Conservation (phyloP, 306 rosid species). For the Cucurbita maxima region DNA sequence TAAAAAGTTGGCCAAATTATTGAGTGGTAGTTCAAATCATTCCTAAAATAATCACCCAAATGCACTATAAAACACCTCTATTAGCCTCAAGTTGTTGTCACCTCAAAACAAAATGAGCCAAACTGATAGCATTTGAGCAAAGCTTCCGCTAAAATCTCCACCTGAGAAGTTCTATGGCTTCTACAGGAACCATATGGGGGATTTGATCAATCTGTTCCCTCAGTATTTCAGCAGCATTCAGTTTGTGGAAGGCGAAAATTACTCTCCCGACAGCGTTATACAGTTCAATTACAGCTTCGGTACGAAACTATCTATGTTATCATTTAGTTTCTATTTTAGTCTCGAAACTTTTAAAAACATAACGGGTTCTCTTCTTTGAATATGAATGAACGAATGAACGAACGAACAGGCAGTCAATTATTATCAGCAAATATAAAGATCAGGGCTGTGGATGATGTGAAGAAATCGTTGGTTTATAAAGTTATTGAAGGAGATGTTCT, state of each 20-base stretch:
- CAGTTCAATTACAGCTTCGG: not conserved
- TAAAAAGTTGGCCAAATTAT: not conserved
- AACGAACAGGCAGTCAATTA: not conserved
- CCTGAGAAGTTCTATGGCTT: constrained; percentile 9
- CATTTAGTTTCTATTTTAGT: too few relatives aligned
- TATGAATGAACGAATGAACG: not conserved
- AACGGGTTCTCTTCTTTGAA: too few relatives aligned
- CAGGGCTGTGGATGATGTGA: not conserved
- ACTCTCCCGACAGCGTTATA: not conserved
- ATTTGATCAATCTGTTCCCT: constrained; percentile 11
- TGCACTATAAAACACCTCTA: not conserved
- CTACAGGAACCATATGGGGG: constrained; percentile 3
- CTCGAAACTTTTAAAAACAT: too few relatives aligned
- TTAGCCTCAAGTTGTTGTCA: not conserved
- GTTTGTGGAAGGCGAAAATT: not conserved
- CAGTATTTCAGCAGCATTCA: not conserved
- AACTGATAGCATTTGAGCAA: not conserved
- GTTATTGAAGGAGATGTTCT: not conserved
- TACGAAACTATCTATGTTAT: not conserved
- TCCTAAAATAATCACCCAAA: not conserved
- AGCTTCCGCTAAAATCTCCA: not conserved
- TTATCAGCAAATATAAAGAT: not conserved
- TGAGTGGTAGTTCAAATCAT: not conserved
- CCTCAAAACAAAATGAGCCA: not conserved
- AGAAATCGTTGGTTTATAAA: not conserved